Conservation (phyloP, 1,284 basidiomycete genomes). For the Irpex sp. region DNA sequence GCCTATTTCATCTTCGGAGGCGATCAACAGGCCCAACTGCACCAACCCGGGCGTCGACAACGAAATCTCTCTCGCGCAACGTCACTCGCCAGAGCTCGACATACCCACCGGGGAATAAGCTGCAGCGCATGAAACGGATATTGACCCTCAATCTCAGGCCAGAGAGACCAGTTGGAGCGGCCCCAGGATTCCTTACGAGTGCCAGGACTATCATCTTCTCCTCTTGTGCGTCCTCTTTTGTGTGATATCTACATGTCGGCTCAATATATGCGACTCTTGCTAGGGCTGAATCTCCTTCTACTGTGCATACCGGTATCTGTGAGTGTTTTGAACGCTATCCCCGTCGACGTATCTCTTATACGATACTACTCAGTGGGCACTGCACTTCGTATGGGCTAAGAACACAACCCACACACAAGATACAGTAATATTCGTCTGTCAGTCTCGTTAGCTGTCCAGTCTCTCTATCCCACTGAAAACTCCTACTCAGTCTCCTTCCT, state of each 20-base stretch:
- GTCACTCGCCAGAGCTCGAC: not conserved
- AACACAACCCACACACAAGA: slow-evolving; percentile 35
- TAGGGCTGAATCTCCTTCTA: slow-evolving; percentile 65
- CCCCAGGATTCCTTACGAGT: slow-evolving; percentile 42
- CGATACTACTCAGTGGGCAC: slow-evolving; percentile 56
- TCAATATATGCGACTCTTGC: not conserved
- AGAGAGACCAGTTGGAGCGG: slow-evolving; percentile 29
- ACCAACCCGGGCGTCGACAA: no score
- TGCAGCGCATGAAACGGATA: not conserved
- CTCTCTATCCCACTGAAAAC: not conserved
- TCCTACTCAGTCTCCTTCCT: slow-evolving; percentile 59
- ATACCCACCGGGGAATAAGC: not conserved
- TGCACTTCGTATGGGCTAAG: slow-evolving; percentile 56
- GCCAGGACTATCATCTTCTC: slow-evolving; percentile 44
- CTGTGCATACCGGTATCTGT: slow-evolving; percentile 71
- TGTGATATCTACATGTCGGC: not conserved
- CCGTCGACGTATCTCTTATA: not conserved
- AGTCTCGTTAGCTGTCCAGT: slow-evolving; percentile 23
- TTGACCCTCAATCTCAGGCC: slow-evolving; percentile 16
- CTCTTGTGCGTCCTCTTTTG: slow-evolving; percentile 43
- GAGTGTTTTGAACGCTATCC: slow-evolving; percentile 20
- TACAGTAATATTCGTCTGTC: slow-evolving; percentile 71
- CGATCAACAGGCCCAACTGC: no score
- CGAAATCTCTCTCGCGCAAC: no score
- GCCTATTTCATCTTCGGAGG: no score